These are phyloP conservation scores for Xerocomellus dryophilus DNA, from an alignment of 768 basidiomycete species.

Conservation along the genomic window DNA sequence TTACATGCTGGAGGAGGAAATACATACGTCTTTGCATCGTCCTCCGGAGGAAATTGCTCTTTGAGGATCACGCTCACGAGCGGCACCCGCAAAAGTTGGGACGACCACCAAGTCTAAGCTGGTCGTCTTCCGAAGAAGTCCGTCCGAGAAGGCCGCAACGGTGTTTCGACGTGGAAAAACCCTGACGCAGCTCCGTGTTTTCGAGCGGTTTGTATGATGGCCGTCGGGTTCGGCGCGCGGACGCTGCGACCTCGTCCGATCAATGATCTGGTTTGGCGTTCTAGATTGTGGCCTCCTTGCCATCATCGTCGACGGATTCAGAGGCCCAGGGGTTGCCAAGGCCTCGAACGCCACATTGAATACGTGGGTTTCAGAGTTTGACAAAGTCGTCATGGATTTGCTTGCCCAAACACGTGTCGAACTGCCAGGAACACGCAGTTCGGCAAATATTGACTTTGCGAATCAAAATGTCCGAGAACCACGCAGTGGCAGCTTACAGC, in stretches of 20 bases:
- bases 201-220: conserved; percentile 3
- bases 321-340: too few species aligned
- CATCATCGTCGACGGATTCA: neutral
- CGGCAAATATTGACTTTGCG: neutral
- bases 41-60: neutral
- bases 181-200: neutral
- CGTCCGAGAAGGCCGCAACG: conserved; percentile 8
- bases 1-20: conserved; percentile 8
- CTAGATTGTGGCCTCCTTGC: neutral
- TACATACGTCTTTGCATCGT: neutral
- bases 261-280: neutral
- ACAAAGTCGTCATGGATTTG: neutral
- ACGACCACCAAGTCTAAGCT: conserved; percentile 9
- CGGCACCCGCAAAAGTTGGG: neutral
- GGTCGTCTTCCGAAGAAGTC: neutral
- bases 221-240: conserved; percentile 3
- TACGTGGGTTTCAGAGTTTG: neutral
- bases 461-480: neutral
- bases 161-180: neutral
- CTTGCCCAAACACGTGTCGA: neutral
- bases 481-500: neutral
- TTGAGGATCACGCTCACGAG: conserved; percentile 1
- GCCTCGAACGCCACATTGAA: neutral
- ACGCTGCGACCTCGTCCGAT: neutral
- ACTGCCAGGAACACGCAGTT: neutral